Evolutionary conservation across 371 early-diverging fungal genomes (phyloP).

Genomic region (Actinomortierella ambigua): DNA sequence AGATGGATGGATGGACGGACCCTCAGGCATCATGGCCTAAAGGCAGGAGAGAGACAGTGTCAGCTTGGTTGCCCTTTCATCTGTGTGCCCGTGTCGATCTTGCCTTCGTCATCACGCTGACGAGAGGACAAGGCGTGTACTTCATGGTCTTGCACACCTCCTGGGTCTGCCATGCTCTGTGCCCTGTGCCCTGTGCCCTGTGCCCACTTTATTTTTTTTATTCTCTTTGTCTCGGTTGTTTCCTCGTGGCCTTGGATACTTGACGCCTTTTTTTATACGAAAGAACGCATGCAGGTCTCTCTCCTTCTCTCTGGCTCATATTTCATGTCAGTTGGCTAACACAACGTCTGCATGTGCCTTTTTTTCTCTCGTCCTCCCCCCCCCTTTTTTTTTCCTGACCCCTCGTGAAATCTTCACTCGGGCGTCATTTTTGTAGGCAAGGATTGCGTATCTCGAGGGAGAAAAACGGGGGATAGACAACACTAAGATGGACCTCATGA

Average conservation of each 20-base stretch:
- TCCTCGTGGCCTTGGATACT: neutral
- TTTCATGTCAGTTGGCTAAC: neutral
- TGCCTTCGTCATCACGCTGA: too few species aligned
- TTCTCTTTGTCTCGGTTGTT: neutral
- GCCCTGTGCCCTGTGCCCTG: too few species aligned
- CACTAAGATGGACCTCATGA: slow-evolving; percentile 75
- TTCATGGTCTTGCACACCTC: too few species aligned
- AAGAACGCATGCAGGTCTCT: neutral
- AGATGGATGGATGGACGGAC: neutral
- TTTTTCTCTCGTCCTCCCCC: neutral
- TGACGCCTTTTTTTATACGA: neutral
- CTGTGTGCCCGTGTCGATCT: too few species aligned
- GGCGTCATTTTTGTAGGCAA: slow-evolving; percentile 54
- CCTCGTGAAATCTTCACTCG: neutral
- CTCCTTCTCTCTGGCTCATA: neutral
- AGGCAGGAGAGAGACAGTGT: too few species aligned
- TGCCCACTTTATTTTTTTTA: neutral
- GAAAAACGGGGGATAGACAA: slow-evolving; percentile 81
- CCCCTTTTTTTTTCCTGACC: neutral
- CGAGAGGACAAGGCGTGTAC: too few species aligned
- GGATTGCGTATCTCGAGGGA: slow-evolving; percentile 83
- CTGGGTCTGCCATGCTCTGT: too few species aligned
- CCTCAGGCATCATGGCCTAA: too few species aligned
- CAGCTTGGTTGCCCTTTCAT: too few species aligned
- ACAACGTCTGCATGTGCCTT: slow-evolving; percentile 5